Percentiles rank a stretch among this genome's conserved stretches.
Conservation (phyloP, 208 protist genomes). For the Leishmania mexicana region DNA sequence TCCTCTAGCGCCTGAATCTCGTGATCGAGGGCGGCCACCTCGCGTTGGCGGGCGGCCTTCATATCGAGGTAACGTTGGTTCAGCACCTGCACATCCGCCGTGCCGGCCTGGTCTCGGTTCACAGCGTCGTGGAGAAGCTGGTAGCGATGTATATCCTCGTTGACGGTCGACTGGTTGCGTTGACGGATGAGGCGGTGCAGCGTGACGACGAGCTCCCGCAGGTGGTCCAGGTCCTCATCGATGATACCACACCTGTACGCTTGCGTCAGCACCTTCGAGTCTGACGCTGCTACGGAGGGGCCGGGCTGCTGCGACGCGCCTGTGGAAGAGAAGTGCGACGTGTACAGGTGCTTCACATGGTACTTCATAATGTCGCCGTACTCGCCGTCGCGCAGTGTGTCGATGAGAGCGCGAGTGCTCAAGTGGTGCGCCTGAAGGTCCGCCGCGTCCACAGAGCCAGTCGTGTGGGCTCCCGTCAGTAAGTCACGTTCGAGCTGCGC, state of each 20-base stretch:
- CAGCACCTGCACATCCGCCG: conserved; percentile 89
- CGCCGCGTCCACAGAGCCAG: conserved; percentile 48
- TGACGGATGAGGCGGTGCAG: conserved; percentile 57
- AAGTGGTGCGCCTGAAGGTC: conserved; percentile 70
- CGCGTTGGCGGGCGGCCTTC: conserved; percentile 54
- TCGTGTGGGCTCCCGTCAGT: conserved; percentile 50
- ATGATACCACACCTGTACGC: conserved; percentile 40
- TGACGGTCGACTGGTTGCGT: conserved; percentile 83
- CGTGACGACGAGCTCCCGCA: conserved; percentile 47
- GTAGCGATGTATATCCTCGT: conserved; percentile 89
- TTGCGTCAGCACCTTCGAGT: not conserved
- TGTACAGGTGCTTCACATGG: conserved; percentile 39
- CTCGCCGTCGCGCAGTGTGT: conserved; percentile 70
- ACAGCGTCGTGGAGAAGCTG: conserved; percentile 88
- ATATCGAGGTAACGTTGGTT: conserved; percentile 87
- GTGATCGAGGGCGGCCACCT: conserved; percentile 67
- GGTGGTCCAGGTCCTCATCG: conserved; percentile 39
- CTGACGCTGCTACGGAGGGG: not conserved
- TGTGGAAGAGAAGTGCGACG: not conserved
- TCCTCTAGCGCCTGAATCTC: conserved; percentile 72
- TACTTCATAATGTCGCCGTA: conserved; percentile 43
- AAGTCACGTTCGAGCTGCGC: conserved; percentile 71
- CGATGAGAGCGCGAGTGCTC: conserved; percentile 64
- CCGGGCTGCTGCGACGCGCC: not conserved
- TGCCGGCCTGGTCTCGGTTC: conserved; percentile 85